Percentiles rank a stretch among this genome's conserved stretches.
phyloP scores from a whole-genome alignment of 768 basidiomycete species.

The Amanita rubescens region DNA sequence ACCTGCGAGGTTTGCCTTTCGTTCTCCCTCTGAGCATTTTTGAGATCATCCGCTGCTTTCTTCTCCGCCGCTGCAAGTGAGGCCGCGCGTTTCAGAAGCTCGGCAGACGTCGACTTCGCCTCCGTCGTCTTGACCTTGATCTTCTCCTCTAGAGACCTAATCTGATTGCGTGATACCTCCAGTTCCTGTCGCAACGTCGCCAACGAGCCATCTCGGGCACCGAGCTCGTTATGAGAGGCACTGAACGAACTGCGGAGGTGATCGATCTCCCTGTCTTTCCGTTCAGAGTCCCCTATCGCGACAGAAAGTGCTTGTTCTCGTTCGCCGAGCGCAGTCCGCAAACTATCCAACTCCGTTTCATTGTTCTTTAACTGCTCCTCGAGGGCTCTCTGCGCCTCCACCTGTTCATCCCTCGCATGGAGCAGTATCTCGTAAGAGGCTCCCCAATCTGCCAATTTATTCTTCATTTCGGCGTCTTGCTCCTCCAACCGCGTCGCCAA shows the following conservation, averaged over 20 bases:
- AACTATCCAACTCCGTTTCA: neutral
- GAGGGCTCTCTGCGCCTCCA: neutral
- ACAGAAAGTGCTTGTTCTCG: slow-evolving; percentile 9
- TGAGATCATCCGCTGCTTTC: slow-evolving; percentile 6
- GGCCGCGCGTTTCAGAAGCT: neutral
- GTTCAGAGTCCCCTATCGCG: no score
- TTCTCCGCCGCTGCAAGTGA: slow-evolving; percentile 1
- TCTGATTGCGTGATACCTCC: slow-evolving; percentile 1
- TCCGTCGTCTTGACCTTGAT: slow-evolving; percentile 1
- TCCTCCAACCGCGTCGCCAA: neutral
- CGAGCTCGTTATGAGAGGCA: slow-evolving; percentile 2
- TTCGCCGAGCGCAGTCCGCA: neutral
- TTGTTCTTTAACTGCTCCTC: neutral
- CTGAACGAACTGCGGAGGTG: no score
- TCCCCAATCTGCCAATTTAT: neutral
- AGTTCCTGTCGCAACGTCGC: slow-evolving; percentile 3
- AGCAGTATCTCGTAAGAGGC: neutral
- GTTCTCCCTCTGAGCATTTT: slow-evolving; percentile 1
- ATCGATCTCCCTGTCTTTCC: no score
- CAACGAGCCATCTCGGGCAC: neutral
- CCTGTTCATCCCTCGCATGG: neutral
- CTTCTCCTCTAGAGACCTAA: slow-evolving; percentile 3
- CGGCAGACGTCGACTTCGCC: neutral
- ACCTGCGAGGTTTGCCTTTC: slow-evolving; percentile 10
- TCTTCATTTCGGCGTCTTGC: neutral